These are phyloP conservation scores for Parastagonospora avenae DNA, from an alignment of 2,329 filamentous ascomycete genomes.

Conservation along the genomic window DNA sequence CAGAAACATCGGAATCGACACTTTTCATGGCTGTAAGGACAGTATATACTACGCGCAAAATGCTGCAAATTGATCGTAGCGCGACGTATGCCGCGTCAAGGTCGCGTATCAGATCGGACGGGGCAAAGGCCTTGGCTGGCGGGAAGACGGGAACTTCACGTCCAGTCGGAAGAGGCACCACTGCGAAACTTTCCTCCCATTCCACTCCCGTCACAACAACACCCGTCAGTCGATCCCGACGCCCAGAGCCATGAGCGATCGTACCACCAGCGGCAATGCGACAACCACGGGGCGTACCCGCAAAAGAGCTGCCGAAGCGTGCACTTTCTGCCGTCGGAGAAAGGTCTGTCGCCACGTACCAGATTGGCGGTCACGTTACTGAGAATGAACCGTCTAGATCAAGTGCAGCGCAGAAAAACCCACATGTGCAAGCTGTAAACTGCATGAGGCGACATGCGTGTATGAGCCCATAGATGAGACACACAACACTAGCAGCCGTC, in stretches of 20 bases:
- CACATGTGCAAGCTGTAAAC: slow-evolving; percentile 54
- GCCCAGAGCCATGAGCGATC: neutral
- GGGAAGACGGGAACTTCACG: neutral
- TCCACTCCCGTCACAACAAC: neutral
- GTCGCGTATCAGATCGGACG: too few species aligned
- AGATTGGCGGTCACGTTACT: neutral
- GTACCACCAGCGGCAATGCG: slow-evolving; percentile 5
- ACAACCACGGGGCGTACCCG: slow-evolving; percentile 19
- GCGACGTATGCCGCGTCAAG: too few species aligned
- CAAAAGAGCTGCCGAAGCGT: slow-evolving; percentile 39
- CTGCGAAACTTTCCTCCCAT: neutral
- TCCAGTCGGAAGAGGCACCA: neutral
- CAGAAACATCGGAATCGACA: neutral
- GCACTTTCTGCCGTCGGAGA: slow-evolving; percentile 47
- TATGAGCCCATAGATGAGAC: slow-evolving; percentile 46
- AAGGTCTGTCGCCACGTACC: slow-evolving; percentile 35
- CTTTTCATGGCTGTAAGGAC: neutral
- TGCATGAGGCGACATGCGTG: slow-evolving; percentile 52
- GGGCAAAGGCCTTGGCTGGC: too few species aligned
- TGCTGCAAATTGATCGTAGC: too few species aligned
- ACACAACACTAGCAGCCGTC: slow-evolving; percentile 16
- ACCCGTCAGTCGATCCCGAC: neutral
- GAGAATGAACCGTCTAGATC: slow-evolving; percentile 43
- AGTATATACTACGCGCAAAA: slow-evolving; percentile 1
- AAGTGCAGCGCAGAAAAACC: slow-evolving; percentile 56